phyloP scores from a whole-genome alignment of 2,329 filamentous ascomycete species.

The Stagonosporopsis cucurbitacearum region DNA sequence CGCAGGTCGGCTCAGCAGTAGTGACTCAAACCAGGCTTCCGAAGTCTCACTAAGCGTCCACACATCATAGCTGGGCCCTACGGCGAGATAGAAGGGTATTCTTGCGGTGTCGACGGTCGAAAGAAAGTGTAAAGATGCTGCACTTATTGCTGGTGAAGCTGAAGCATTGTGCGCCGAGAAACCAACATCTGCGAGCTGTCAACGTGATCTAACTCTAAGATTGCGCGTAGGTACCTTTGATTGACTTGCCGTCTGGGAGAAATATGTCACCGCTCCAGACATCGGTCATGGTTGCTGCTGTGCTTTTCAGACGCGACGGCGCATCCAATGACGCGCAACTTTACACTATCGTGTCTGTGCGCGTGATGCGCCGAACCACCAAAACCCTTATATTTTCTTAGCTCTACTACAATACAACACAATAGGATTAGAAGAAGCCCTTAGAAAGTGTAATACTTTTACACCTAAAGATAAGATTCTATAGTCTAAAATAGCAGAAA shows the following conservation, averaged over 20 bases:
- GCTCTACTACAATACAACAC: too few relatives aligned
- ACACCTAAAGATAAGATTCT: too few relatives aligned
- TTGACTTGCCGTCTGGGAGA: constrained; percentile 31
- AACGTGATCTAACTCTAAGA: background rate
- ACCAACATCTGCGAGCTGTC: constrained; percentile 32
- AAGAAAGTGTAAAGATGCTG: constrained; percentile 43
- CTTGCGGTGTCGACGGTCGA: constrained; percentile 49
- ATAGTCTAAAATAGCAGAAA: too few relatives aligned
- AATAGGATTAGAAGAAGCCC: too few relatives aligned
- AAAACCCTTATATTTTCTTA: too few relatives aligned
- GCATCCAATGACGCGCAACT: constrained; percentile 9
- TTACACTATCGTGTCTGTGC: constrained; percentile 7
- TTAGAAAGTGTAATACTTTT: too few relatives aligned
- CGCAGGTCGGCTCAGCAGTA: constrained; percentile 37
- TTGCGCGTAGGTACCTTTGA: constrained; percentile 32
- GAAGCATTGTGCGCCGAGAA: constrained; percentile 33
- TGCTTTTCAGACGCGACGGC: background rate
- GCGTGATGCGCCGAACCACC: too few relatives aligned
- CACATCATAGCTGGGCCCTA: constrained; percentile 49
- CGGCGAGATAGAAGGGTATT: constrained; percentile 51
- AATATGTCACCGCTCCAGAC: constrained; percentile 45
- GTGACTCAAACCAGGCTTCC: constrained; percentile 50
- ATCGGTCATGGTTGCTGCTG: constrained; percentile 34
- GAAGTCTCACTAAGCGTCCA: constrained; percentile 45
- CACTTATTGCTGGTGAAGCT: constrained; percentile 24